Percentiles rank a stretch among this genome's conserved stretches.
phyloP scores from a whole-genome alignment of 495 filamentous ascomycete species.

The Tuber umbilicatum region DNA sequence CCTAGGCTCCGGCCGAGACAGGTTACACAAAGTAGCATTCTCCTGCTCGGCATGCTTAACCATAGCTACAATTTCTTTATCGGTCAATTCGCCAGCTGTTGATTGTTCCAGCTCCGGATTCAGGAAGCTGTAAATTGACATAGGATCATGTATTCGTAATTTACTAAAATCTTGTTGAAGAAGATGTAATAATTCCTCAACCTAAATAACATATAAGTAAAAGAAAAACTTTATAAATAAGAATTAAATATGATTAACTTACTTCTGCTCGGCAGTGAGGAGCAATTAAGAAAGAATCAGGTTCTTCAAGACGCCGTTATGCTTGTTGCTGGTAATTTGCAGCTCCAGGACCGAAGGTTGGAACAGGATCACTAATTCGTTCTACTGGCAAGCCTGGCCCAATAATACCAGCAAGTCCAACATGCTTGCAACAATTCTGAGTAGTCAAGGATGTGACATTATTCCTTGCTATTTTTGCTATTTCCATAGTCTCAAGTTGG shows the following conservation, averaged over 20 bases:
- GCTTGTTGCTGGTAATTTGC: neutral
- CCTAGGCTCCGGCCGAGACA: no score
- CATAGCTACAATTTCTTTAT: no score
- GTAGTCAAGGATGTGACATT: conserved; percentile 17
- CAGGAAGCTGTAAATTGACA: neutral
- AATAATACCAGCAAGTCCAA: conserved; percentile 4
- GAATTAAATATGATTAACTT: no score
- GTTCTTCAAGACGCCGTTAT: neutral
- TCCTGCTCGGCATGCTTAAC: no score
- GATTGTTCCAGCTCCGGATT: no score
- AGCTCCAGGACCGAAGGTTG: neutral
- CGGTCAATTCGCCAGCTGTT: no score
- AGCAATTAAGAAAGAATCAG: neutral
- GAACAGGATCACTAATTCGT: no score
- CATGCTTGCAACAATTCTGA: conserved; percentile 28
- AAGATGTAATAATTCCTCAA: neutral
- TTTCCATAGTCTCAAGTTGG: conserved; percentile 20
- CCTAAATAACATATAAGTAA: neutral
- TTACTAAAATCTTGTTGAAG: neutral
- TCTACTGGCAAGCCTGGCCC: neutral
- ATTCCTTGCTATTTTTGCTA: conserved; percentile 24
- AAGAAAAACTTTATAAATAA: no score
- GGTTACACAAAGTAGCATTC: no score
- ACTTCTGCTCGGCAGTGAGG: neutral
- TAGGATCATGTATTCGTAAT: conserved; percentile 5